phyloP scores from a whole-genome alignment of 257 asterid genomes.

The Solanum chilense region DNA sequence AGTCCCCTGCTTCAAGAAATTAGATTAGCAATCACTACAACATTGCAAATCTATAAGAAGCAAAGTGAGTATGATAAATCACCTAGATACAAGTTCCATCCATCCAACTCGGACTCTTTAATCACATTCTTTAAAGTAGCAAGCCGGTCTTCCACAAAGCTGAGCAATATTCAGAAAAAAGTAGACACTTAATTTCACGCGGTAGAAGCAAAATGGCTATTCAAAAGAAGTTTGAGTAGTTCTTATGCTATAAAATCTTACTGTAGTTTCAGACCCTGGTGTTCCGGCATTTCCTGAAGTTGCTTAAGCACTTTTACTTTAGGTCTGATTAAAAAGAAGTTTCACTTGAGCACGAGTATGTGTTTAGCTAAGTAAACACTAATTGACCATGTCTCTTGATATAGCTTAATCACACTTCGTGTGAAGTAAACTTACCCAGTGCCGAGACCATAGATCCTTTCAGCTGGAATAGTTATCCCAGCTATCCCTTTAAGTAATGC shows the following conservation, averaged over 20 bases:
- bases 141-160: conserved; percentile 93
- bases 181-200: background rate
- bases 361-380: background rate
- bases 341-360: background rate
- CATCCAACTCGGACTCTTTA: conserved; percentile 63
- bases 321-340: conserved; percentile 43
- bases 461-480: conserved; percentile 62
- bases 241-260: conserved; percentile 21
- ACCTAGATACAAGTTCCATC: conserved; percentile 92
- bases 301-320: conserved; percentile 79
- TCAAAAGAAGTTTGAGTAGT: background rate
- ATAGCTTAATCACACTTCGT: background rate
- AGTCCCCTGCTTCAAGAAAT: conserved; percentile 52
- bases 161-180: conserved; percentile 14
- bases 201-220: background rate
- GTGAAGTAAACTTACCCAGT: conserved; percentile 48
- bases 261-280: conserved; percentile 79
- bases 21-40: conserved; percentile 5
- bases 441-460: conserved; percentile 83
- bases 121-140: conserved; percentile 82
- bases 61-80: background rate
- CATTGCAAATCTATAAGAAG: background rate
- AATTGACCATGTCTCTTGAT: background rate
- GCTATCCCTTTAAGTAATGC: conserved; percentile 84
- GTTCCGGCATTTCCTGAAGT: conserved; percentile 89